Percentiles rank a stretch among this genome's conserved stretches.
Evolutionary conservation across 148 eudicot species (phyloP).

Genomic region (Diospyros lotus): DNA sequence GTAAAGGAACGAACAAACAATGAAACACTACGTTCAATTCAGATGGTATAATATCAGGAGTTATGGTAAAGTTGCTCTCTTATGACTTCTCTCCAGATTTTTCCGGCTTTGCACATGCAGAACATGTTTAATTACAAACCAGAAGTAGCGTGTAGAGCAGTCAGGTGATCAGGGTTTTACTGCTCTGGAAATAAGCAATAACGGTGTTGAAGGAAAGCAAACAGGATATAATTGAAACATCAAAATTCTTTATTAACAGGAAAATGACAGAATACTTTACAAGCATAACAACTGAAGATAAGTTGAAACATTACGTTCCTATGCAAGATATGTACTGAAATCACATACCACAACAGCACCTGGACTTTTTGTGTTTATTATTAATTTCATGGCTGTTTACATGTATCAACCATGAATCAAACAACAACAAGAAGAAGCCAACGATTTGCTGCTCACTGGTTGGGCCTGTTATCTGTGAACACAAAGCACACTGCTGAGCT

Average conservation of each 20-base stretch:
- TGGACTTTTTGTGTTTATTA: background rate
- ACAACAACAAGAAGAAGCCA: constrained; percentile 12
- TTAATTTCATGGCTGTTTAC: constrained; percentile 10
- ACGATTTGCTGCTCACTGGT: constrained; percentile 8
- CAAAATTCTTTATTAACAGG: background rate
- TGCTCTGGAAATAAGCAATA: background rate
- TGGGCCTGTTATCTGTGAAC: constrained; percentile 11
- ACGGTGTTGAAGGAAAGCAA: background rate
- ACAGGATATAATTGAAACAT: background rate
- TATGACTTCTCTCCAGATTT: too few relatives aligned
- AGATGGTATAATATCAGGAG: too few relatives aligned
- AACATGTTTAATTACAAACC: background rate
- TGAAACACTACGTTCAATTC: too few relatives aligned
- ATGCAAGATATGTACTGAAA: constrained; percentile 15
- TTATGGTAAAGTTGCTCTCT: too few relatives aligned
- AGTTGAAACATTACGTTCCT: constrained; percentile 1
- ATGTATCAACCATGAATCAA: constrained; percentile 3
- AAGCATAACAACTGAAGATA: background rate
- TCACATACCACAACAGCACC: background rate
- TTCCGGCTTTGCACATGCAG: background rate
- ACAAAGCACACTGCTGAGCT: background rate
- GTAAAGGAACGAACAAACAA: too few relatives aligned
- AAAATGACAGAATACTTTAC: constrained; percentile 6
- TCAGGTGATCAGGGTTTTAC: background rate
- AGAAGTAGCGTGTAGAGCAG: background rate